Evolutionary conservation across 352 stramenopile species (phyloP), one percentile per base, ranked within the genome.

Genomic region (Globisporangium recalcitrans): DNA sequence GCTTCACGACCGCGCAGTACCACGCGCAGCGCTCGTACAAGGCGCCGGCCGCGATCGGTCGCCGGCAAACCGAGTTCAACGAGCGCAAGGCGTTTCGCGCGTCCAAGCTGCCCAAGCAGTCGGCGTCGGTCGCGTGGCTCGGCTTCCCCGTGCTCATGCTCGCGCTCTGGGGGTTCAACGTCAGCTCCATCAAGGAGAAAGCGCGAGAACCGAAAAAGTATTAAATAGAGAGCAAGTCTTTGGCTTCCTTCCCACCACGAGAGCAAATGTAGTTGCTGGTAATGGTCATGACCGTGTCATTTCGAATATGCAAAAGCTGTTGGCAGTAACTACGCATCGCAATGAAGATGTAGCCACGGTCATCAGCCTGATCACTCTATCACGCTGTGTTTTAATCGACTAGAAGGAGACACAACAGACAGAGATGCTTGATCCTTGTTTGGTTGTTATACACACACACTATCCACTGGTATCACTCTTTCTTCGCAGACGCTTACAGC

Each of bases 1-100:
- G 83, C 71, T 90, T 90, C 60, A 88, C 81, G 22, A 92, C 83
- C 19, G 83, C 83, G 16, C 68, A 92, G 60, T 92, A 88, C 64
- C 72, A 92, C 49, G 65, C 66, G 38, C 67, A 77, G 55, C 78
- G 83, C 5, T 89, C 81, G 22, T 62, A 72, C 52, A 62, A 78
- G 11, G 82, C 82, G 4, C 82, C 82, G 0, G 64, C 70, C 42
- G 60, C 77, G 9, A 87, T 92, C 42, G 83, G 83, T 21, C 73
- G 83, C 31, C 77, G 83, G 40, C 70, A 62, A 27, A 90, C 81
- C 1, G 73, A 77, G 40, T 81, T 92, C 44, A 64, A 71, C 11
- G 83, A 92, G 65, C 77, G 83, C 60, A 92, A 92, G 64, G 58
- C 68, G 60, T 88, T 85, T 34, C 83, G 83, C 55, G 75, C 79